Base-by-base conservation (phyloP, 2,329 filamentous ascomycete genomes). In the Cytospora mali region DNA sequence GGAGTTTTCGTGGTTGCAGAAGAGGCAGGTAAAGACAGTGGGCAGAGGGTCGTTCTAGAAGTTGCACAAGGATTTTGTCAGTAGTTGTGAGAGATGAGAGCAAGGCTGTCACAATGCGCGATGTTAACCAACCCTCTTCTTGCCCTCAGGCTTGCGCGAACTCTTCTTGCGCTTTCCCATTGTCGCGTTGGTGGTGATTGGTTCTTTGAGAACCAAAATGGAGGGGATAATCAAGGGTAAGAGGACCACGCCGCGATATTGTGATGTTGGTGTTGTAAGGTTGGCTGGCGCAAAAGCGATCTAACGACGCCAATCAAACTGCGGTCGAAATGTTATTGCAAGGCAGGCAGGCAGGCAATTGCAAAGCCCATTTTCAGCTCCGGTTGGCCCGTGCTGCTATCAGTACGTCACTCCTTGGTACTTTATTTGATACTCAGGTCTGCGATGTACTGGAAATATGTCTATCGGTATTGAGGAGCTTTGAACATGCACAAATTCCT, bases 91-190 rank as follows among this genome's bases (percentile, higher is more conserved):
- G 49, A 16, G 27, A 42, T 14, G 46, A 48, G 54, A 25, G 61
- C 49, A 42, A 58, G 31, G 39, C 16, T 29, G 28, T 48, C 46
- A 21, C 9, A 16, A 51, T 6, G n/a, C 21, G 48, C 31, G 33
- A 16, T 29, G 48, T 29, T 9, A 48, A 61, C 55, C 21, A 79
- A 92, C 92, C 88, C 88, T 96, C 79, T 91, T 95, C 28, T 91
- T 88, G 66, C 89, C 91, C 75, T 88, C 84, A 18, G 91, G 91
- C 80, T 93, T 93, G 73, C 87, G 85, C 59, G 92, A 90, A 28
- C 90, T 90, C 84, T 95, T 96, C 84, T 96, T 97, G 76, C 94
- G 91, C 83, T 97, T 97, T 66, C 94, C 94, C 94, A 92, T 83
- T 53, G 55, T 73, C 68, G 60, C 49, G 29, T 9, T 23, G 35